These are phyloP conservation scores for Goffeauzyma gilvescens DNA, from an alignment of 768 basidiomycete species.

Conservation along the genomic window DNA sequence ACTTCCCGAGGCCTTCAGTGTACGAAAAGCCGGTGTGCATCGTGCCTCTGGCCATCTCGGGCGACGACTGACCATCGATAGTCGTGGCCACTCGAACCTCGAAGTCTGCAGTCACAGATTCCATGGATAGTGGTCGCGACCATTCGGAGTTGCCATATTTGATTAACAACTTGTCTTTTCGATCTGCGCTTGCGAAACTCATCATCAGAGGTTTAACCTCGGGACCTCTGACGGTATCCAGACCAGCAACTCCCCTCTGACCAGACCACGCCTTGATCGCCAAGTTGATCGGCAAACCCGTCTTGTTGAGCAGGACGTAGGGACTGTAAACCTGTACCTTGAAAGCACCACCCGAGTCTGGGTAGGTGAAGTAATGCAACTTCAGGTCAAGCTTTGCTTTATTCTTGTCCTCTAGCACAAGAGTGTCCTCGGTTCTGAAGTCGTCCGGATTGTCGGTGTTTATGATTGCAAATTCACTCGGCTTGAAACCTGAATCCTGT, in stretches of 20 bases:
- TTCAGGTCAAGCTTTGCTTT: constrained; percentile 60
- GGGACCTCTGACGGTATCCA: no score
- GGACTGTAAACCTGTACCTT: constrained; percentile 87
- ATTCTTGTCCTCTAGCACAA: constrained; percentile 52
- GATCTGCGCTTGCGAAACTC: no score
- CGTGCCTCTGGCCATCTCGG: constrained; percentile 45
- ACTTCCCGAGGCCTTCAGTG: constrained; percentile 86
- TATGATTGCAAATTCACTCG: constrained; percentile 93
- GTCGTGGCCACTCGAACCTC: constrained; percentile 53
- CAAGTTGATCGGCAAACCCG: constrained; percentile 59
- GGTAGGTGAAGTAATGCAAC: constrained; percentile 59
- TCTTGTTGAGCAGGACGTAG: constrained; percentile 81
- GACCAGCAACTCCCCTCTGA: constrained; percentile 68
- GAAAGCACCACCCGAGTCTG: constrained; percentile 84
- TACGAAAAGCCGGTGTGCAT: constrained; percentile 64
- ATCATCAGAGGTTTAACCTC: no score
- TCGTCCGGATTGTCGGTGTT: constrained; percentile 81
- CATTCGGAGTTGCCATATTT: constrained; percentile 63
- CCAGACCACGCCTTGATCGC: constrained; percentile 42
- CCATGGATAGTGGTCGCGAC: constrained; percentile 80
- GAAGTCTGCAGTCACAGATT: constrained; percentile 78
- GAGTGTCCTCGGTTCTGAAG: constrained; percentile 55
- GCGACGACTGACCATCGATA: no score
- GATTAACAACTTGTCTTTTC: constrained; percentile 67
- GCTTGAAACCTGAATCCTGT: constrained; percentile 79